Evolutionary conservation across 2,329 filamentous ascomycete genomes (phyloP), one percentile per base, ranked within the genome.

Genomic region (Colletotrichum plurivorum): DNA sequence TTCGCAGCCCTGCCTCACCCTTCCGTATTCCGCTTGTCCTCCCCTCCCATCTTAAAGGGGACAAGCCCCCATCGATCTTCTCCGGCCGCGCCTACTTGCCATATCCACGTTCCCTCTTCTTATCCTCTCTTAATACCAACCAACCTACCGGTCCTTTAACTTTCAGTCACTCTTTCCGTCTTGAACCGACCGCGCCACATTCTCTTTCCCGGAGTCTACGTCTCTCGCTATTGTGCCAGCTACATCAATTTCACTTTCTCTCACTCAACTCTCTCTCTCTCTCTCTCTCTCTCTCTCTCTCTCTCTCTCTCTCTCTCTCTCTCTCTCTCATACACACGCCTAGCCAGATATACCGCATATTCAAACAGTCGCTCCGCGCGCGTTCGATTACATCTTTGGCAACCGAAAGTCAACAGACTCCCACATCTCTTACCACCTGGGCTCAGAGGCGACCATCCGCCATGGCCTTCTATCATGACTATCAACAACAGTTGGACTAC

Each of bases 41-140:
- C 25, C 64, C 69, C 72, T 60, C 69, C 72, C 64, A 67, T 74
- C 73, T 76, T 74, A 76, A 76, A 76, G 69, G 65, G 73, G 74
- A 72, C 70, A 73, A 75, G 73, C 64, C 60, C 64, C 70, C 71
- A 64, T 70, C 69, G 68, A 66, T 66, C 67, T 69, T 66, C 64
- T 70, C 68, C 70, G 67, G 64, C 71, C 67, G 63, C 53, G 64
- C 73, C 70, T 71, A 10, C 31, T 67, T 68, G 71, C 70, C 69
- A 71, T 70, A 73, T 71, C 73, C 71, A 76, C 76, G 67, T 68
- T 76, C 75, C 73, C 75, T 75, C 71, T 69, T 73, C 56, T 55
- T 57, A 61, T 62, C 56, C 68, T 69, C 64, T 72, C 71, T 68
- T 68, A 71, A 69, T 71, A 67, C 70, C 73, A 48, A 59, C 49